Base-by-base conservation (phyloP, 306 rosid genomes). In the Sechiopsis laciniata region DNA sequence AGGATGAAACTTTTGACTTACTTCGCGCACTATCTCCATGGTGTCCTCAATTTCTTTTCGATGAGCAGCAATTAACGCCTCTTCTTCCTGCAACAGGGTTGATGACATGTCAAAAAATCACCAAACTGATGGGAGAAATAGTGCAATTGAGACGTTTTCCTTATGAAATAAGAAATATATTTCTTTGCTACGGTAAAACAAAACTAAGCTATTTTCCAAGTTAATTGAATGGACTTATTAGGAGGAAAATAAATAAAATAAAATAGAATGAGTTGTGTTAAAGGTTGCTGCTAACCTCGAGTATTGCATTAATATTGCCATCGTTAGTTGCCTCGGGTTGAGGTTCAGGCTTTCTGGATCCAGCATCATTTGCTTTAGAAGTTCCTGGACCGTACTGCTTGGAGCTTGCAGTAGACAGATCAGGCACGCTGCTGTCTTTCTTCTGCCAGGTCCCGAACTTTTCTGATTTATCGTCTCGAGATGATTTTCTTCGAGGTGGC, bases 11-110 rank as follows among this genome's bases (percentile, higher is more conserved):
- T 62, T 55, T 16, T 42, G 17, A 85, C 99, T 89, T 79, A 91
- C 99, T 78, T 94, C 96, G n/a, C 97, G 96, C 74, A 94, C 97
- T 80, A 94, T 91, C 86, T 94, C 97, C 99, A 94, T 94, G 15
- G 99, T 94, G 79, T 94, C 96, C 83, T 90, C 99, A 2, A 94
- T 94, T 86, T 91, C 99, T 80, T 90, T 94, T 76, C 99, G 88
- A 73, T 94, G 99, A 64, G 99, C 97, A 81, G 95, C 88, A 81
- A 94, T 82, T 73, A 91, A 74, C 48, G 97, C 96, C 85, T 94
- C 97, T 76, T 94, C 98, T 83, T 94, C 99, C 99, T 94, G 83
- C 50, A 80, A 74, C 42, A 79, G 74, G 15, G 45, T 74, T n/a
- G 26, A 53, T 4, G 35, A 62, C 67, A 48, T 0, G 52, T 22